Base-by-base conservation (phyloP, 2,329 filamentous ascomycete species). In the Colletotrichum sp. region DNA sequence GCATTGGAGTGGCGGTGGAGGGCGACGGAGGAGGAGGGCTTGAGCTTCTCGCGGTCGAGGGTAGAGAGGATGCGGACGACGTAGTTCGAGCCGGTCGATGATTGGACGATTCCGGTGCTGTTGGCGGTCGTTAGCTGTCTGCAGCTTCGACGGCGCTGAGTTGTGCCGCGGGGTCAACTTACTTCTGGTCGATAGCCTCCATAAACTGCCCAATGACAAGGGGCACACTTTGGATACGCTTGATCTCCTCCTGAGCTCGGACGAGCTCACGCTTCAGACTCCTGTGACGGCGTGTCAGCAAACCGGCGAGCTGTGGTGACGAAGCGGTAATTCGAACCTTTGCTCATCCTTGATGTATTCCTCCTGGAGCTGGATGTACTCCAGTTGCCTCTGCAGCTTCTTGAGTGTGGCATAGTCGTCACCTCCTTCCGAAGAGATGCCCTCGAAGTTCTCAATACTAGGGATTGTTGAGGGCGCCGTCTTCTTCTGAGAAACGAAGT, bases 331-430 rank as follows among this genome's bases (percentile, higher is more conserved):
- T 52, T 76, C 84, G 71, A 87, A 95, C 94, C 95, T 93, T 89
- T 99, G 97, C 90, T 99, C 97, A 92, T 99, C 97, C 89, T 99
- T 99, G 92, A 99, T 99, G 87, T 99, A 99, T 86, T 99, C 97
- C 87, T 99, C 97, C 88, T 99, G 97, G 81, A 99, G 91, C 87
- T 98, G 95, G 85, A 99, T 98, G 81, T 91, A 99, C 93, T 99
- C 97, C 81, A 99, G 89, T 89, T 99, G 96, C 84, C 96, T 91
- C 87, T 99, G 96, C 79, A 99, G 92, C 89, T 98, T 97, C 90
- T 99, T 99, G 86, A 99, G 91, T 55, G 94, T 96, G 68, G 95
- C 95, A 86, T 99, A 99, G 85, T 99, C 96, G 85, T 99, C 96
- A 79, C 93, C 95, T 66, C 93, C 93, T 82, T 98, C 96, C 72